Evolutionary conservation across 805 yeast genomes (phyloP), one percentile per base, ranked within the genome.

Genomic region (Candida sakaeoensis): DNA sequence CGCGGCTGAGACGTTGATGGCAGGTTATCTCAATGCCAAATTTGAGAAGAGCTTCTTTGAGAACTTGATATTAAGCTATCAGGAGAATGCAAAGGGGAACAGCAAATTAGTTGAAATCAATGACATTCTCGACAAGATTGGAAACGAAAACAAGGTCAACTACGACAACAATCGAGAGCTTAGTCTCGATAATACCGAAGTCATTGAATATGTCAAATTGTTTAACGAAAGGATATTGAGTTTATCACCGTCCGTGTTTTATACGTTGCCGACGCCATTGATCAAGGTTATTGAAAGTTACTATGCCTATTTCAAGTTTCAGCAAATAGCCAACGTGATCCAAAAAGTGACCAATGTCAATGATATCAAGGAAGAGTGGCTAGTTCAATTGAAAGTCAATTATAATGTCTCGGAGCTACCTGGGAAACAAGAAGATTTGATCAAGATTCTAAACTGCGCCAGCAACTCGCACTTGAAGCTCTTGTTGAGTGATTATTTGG

Each of bases 241-340:
- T 3, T 75, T 87, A 0, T 90, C 98, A 2, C 97, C 99, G 0
- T 77, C 89, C 38, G 90, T 90, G 0, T 68, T 74, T 14, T 85
- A 85, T 52, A 78, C 81, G 0, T 62, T 78, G 3, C 99, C 99
- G 0, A 70, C 73, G 38, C 67, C 83, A 8, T 61, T 85, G 32
- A 55, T 60, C 24, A 72, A 72, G 45, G 79, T 82, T 0, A 63
- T 87, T 33, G 65, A 63, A 10, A 57, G 82, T 1, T 85, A 82
- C 45, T 44, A 55, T 7, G 53, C 52, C 1, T 61, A 72, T 30
- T 47, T 51, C 15, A 23, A 42, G 1, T 60, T 51, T 36, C 37
- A 45, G 41, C 18, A 52, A 33, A 41, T 45, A 36, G 56, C 45
- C 45, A 57, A 41, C 34, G 39, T 16, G 14, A 55, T 61, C 22